Percentiles rank a stretch among this genome's conserved stretches.
phyloP scores from a whole-genome alignment of 768 basidiomycete genomes.

The Trametes cinnabarina region DNA sequence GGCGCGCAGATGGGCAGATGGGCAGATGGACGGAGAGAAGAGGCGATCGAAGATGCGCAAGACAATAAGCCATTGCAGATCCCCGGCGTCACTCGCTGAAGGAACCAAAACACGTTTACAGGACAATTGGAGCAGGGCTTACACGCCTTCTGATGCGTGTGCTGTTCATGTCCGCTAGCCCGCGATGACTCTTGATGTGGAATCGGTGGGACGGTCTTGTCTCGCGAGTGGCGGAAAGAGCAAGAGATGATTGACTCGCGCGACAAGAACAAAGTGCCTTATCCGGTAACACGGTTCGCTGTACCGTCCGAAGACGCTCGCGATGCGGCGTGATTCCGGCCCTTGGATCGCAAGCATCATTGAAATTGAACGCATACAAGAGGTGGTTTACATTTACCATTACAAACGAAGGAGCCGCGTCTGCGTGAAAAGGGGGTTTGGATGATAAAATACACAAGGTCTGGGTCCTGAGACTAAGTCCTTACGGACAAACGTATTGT shows the following conservation, averaged over 20 bases:
- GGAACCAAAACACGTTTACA: conserved; percentile 9
- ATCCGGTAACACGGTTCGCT: conserved; percentile 5
- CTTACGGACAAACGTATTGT: background rate
- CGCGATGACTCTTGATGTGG: conserved; percentile 1
- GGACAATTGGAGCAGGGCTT: conserved; percentile 1
- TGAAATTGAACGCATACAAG: background rate
- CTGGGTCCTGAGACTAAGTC: background rate
- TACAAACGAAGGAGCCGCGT: background rate
- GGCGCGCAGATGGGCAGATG: background rate
- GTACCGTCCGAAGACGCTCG: background rate
- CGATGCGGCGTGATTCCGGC: background rate
- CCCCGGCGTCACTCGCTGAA: background rate
- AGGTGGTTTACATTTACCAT: background rate
- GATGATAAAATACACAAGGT: background rate
- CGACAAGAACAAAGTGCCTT: conserved; percentile 9
- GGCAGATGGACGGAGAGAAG: background rate
- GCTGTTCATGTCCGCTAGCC: background rate
- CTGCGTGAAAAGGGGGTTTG: background rate
- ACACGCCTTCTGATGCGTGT: conserved; percentile 4
- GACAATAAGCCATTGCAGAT: conserved; percentile 7
- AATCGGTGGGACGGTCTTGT: conserved; percentile 6
- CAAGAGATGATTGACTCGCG: conserved; percentile 9
- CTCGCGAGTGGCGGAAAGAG: conserved; percentile 7
- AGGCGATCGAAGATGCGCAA: conserved; percentile 13
- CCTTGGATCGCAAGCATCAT: background rate